These are phyloP conservation scores for Neocatenulostroma microsporum DNA, from an alignment of 2,329 filamentous ascomycete species.

Conservation along the genomic window DNA sequence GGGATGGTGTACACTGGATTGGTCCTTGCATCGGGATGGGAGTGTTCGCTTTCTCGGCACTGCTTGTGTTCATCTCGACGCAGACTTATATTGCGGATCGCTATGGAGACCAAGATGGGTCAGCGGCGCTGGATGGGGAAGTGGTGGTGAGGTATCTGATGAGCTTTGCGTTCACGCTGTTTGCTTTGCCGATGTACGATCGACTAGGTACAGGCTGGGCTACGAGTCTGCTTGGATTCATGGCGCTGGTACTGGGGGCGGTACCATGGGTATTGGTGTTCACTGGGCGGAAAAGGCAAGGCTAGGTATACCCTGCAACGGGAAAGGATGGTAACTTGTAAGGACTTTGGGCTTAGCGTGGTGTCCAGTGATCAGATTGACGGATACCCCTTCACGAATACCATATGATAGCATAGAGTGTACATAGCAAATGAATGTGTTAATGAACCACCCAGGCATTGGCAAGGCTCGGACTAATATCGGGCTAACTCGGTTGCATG, in stretches of 20 bases:
- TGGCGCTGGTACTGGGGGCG: constrained; percentile 12
- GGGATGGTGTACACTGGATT: constrained; percentile 46
- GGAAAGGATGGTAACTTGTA: background rate
- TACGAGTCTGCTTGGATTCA: constrained; percentile 31
- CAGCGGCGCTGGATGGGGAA: constrained; percentile 51
- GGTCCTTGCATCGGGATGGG: constrained; percentile 41
- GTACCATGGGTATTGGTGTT: constrained; percentile 6
- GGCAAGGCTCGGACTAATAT: background rate
- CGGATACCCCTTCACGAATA: background rate
- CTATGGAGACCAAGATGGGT: constrained; percentile 46
- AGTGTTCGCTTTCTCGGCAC: constrained; percentile 8
- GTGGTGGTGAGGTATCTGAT: constrained; percentile 48
- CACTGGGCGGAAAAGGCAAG: constrained; percentile 1
- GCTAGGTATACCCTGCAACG: too few relatives aligned
- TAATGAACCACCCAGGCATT: background rate
- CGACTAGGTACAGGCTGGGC: constrained; percentile 33
- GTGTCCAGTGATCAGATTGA: background rate
- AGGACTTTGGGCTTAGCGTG: background rate
- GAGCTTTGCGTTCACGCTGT: constrained; percentile 52
- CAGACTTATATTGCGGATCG: constrained; percentile 44
- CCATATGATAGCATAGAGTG: background rate
- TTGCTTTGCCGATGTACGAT: constrained; percentile 43
- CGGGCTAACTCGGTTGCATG: background rate
- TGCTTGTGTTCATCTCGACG: constrained; percentile 22
- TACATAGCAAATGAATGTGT: background rate